A percentile compares a stretch with the other conserved stretches of the same genome.
Conservation (phyloP, 306 rosid genomes). For the Gastrolobium villosum region DNA sequence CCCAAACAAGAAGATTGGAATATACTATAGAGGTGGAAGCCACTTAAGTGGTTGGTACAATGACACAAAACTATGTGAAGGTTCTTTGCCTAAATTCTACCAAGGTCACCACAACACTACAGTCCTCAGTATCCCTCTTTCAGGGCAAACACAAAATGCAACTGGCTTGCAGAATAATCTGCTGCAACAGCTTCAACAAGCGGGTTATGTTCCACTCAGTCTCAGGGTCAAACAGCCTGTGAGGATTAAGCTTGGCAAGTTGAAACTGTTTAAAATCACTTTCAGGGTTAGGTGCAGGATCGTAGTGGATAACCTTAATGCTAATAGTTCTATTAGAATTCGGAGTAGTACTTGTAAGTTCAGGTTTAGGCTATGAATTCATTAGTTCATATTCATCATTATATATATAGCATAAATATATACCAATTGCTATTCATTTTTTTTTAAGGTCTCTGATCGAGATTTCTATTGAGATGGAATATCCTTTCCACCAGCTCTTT, state of each 20-base stretch:
- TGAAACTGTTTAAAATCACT: constrained; percentile 70
- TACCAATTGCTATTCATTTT: constrained; percentile 27
- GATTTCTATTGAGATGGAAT: constrained; percentile 25
- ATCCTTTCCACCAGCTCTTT: constrained; percentile 35
- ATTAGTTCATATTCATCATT: constrained; percentile 36
- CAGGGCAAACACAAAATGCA: constrained; percentile 64
- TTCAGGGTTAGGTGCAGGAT: constrained; percentile 70
- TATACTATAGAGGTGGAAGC: constrained; percentile 81
- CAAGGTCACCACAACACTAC: constrained; percentile 87
- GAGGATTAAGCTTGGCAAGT: constrained; percentile 73
- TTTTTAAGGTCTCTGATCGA: constrained; percentile 38
- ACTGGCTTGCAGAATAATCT: constrained; percentile 39
- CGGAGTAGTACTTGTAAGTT: constrained; percentile 51
- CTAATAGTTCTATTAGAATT: constrained; percentile 51
- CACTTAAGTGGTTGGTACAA: constrained; percentile 67
- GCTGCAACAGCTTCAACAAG: constrained; percentile 47
- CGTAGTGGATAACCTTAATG: constrained; percentile 58
- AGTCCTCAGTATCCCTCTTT: constrained; percentile 54
- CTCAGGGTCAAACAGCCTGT: constrained; percentile 77
- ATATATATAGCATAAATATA: not conserved
- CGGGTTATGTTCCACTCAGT: constrained; percentile 60
- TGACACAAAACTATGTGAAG: constrained; percentile 64
- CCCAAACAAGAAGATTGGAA: constrained; percentile 85
- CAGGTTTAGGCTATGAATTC: constrained; percentile 47
- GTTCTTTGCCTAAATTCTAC: constrained; percentile 78